These are phyloP conservation scores for Hypoxylon rubiginosum DNA, from an alignment of 2,329 filamentous ascomycete species.

Conservation along the genomic window DNA sequence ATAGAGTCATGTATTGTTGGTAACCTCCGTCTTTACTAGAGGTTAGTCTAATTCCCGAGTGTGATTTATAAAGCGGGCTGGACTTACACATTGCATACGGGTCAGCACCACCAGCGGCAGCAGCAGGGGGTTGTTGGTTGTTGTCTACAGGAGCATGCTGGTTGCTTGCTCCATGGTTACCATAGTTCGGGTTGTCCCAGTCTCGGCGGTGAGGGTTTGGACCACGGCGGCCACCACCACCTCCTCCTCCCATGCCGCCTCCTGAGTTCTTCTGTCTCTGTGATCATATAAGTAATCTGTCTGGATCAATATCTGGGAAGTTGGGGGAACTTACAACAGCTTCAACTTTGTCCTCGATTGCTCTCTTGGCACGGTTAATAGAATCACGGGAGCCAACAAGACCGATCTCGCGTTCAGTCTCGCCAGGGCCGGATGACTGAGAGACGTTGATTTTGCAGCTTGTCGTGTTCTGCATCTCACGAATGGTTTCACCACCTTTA, in stretches of 20 bases:
- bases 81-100: conserved; percentile 81
- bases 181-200: conserved; percentile 66
- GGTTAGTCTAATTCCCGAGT: conserved; percentile 43
- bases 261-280: conserved; percentile 69
- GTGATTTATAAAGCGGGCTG: background rate
- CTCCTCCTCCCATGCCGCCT: conserved; percentile 60
- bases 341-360: conserved; percentile 93
- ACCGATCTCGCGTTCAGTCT: conserved; percentile 87
- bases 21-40: conserved; percentile 77
- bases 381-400: conserved; percentile 83
- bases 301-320: background rate
- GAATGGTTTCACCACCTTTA: conserved; percentile 93
- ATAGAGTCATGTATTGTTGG: conserved; percentile 82
- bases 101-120: conserved; percentile 69
- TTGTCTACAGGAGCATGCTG: conserved; percentile 58
- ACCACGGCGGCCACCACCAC: conserved; percentile 56
- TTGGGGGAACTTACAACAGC: conserved; percentile 77
- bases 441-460: conserved; percentile 97
- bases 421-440: conserved; percentile 80
- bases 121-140: conserved; percentile 53
- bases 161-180: conserved; percentile 59
- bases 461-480: conserved; percentile 89
- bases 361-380: conserved; percentile 83
- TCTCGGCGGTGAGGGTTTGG: conserved; percentile 61
- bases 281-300: conserved; percentile 48